Percentiles rank a stretch among this genome's conserved stretches.
Evolutionary conservation across 345 rosid genomes (phyloP).

Genomic region (Bruguiera sexangula): DNA sequence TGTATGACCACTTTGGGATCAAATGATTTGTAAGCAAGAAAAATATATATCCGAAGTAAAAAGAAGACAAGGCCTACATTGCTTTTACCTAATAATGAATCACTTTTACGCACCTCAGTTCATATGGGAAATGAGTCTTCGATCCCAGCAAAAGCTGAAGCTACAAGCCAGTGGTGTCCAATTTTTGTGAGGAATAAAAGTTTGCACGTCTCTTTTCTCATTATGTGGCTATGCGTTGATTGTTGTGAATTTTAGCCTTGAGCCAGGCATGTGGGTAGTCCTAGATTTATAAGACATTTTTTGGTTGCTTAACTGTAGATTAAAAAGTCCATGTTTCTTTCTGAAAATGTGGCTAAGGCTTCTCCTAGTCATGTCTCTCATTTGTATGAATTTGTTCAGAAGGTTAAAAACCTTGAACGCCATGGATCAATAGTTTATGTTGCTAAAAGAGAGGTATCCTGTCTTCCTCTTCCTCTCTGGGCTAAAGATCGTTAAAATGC

Average conservation of each 20-base stretch:
- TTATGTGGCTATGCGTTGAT: conserved; percentile 8
- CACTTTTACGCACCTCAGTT: conserved; percentile 14
- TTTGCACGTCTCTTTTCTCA: conserved; percentile 1
- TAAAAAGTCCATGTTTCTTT: too few relatives aligned
- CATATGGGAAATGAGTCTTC: conserved; percentile 22
- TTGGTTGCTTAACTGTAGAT: too few relatives aligned
- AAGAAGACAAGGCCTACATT: background rate
- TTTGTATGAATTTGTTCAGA: too few relatives aligned
- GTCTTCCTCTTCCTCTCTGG: too few relatives aligned
- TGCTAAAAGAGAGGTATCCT: too few relatives aligned
- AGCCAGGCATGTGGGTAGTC: conserved; percentile 22
- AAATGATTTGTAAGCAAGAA: too few relatives aligned
- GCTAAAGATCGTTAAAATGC: too few relatives aligned
- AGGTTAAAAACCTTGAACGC: too few relatives aligned
- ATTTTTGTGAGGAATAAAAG: conserved; percentile 12
- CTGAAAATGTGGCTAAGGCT: background rate
- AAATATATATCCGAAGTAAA: too few relatives aligned
- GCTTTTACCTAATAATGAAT: background rate
- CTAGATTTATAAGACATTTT: background rate
- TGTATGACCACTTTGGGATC: too few relatives aligned
- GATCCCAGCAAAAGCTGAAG: conserved; percentile 3
- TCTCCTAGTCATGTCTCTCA: too few relatives aligned
- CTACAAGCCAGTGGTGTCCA: conserved; percentile 16
- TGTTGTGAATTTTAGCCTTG: conserved; percentile 7
- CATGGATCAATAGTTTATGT: too few relatives aligned